These are phyloP conservation scores for Cladosporium sp. DNA, from an alignment of 2,329 filamentous ascomycete genomes.

Conservation along the genomic window DNA sequence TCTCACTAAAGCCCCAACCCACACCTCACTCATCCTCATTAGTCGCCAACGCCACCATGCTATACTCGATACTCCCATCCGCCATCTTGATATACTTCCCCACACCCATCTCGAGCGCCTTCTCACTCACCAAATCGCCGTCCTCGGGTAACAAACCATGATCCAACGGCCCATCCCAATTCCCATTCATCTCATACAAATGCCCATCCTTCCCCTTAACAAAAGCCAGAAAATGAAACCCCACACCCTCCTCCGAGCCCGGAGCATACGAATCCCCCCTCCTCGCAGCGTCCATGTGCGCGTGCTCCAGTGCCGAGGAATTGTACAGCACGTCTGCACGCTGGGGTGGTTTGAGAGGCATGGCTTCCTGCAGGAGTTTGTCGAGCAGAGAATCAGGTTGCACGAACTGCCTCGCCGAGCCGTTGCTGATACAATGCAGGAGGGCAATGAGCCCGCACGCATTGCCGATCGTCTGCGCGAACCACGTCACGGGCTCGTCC, in stretches of 20 bases:
- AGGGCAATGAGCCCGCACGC: conserved; percentile 57
- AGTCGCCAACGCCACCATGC: conserved; percentile 37
- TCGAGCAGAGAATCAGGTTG: conserved; percentile 41
- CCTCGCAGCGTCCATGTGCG: conserved; percentile 40
- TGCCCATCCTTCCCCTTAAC: conserved; percentile 44
- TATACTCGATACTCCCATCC: conserved; percentile 40
- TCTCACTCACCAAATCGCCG: conserved; percentile 43
- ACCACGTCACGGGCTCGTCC: conserved; percentile 54
- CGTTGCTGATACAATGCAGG: conserved; percentile 52
- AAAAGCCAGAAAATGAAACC: conserved; percentile 46
- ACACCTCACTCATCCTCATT: background rate
- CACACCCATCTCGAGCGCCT: conserved; percentile 39
- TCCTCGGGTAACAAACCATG: conserved; percentile 36
- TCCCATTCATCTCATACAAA: conserved; percentile 46
- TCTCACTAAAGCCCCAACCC: no score
- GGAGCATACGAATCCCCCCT: conserved; percentile 39
- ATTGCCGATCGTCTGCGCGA: conserved; percentile 55
- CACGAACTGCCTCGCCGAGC: conserved; percentile 41
- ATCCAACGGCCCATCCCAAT: conserved; percentile 43
- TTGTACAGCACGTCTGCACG: conserved; percentile 52
- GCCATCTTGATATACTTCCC: conserved; percentile 37
- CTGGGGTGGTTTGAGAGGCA: conserved; percentile 41
- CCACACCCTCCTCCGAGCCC: conserved; percentile 25
- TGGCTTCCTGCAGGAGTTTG: conserved; percentile 40
- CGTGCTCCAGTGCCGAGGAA: conserved; percentile 40